Conservation (phyloP, 2,329 filamentous ascomycete species). For the Decorospora gaudefroyi region DNA sequence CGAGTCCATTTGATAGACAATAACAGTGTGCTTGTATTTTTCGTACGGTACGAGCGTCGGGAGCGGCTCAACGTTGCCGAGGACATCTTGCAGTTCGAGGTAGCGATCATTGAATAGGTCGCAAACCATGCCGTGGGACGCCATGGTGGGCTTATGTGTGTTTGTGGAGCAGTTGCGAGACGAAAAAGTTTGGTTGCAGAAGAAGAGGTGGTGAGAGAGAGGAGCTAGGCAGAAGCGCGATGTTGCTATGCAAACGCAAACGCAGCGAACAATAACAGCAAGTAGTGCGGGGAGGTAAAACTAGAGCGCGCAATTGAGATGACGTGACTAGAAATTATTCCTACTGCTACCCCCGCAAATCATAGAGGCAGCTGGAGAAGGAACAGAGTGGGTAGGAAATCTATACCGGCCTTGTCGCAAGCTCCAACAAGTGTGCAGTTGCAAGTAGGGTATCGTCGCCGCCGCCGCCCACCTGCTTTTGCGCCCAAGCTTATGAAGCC, state of each 20-base stretch:
- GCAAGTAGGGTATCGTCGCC: constrained; percentile 29
- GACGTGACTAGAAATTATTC: background rate
- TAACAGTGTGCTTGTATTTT: constrained; percentile 28
- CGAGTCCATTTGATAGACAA: constrained; percentile 37
- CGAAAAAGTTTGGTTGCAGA: background rate
- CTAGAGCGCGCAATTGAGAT: background rate
- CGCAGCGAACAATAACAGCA: constrained; percentile 14
- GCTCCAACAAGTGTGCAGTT: constrained; percentile 10
- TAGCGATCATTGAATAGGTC: constrained; percentile 41
- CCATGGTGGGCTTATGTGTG: constrained; percentile 22
- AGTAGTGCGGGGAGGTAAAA: constrained; percentile 10
- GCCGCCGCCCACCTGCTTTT: constrained; percentile 1
- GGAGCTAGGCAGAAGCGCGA: constrained; percentile 5
- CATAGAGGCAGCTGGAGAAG: too few species aligned
- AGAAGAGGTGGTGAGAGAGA: constrained; percentile 2
- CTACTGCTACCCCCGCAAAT: too few species aligned
- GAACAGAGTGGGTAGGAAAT: constrained; percentile 1
- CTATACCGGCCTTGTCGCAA: constrained; percentile 8
- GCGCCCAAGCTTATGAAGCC: background rate
- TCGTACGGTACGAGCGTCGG: constrained; percentile 41
- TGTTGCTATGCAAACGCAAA: constrained; percentile 8
- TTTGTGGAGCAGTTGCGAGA: background rate
- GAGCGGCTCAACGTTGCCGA: constrained; percentile 36
- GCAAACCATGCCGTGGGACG: constrained; percentile 36
- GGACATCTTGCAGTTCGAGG: constrained; percentile 39